Conservation (phyloP, 179 eudicot species). For the Heliamphora pulchella region DNA sequence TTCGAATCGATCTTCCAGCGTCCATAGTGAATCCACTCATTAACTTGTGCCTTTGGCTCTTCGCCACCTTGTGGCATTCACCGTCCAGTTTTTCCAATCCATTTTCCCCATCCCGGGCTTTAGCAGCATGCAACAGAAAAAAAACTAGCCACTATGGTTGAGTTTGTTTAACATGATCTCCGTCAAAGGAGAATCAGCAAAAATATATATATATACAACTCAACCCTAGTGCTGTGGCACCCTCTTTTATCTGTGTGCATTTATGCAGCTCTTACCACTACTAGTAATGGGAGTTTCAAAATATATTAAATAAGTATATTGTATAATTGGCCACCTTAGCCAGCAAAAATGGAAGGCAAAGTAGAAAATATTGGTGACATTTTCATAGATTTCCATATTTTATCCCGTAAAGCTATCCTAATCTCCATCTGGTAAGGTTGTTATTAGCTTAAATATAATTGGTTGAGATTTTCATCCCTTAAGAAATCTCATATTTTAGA, state of each 20-base stretch:
- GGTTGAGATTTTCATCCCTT: background rate
- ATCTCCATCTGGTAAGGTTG: no score
- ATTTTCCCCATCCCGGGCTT: background rate
- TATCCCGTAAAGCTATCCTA: no score
- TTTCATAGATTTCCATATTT: no score
- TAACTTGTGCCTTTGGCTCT: background rate
- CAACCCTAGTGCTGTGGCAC: no score
- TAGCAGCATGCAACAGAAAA: slow-evolving; percentile 2
- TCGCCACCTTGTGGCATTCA: background rate
- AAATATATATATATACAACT: background rate
- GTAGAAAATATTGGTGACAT: no score
- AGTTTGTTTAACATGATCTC: background rate
- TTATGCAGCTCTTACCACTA: no score
- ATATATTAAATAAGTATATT: no score
- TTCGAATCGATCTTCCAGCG: background rate
- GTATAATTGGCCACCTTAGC: no score
- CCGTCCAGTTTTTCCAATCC: background rate
- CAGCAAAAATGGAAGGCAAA: no score
- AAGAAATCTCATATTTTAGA: background rate
- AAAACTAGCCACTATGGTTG: background rate
- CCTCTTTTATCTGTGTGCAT: no score
- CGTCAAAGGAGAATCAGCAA: background rate
- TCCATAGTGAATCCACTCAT: background rate
- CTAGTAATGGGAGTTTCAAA: no score
- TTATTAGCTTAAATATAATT: background rate